Percentiles rank a stretch among this genome's conserved stretches.
These are phyloP conservation scores for Ballota nigra DNA, from an alignment of 257 asterid genomes.

Conservation along the genomic window DNA sequence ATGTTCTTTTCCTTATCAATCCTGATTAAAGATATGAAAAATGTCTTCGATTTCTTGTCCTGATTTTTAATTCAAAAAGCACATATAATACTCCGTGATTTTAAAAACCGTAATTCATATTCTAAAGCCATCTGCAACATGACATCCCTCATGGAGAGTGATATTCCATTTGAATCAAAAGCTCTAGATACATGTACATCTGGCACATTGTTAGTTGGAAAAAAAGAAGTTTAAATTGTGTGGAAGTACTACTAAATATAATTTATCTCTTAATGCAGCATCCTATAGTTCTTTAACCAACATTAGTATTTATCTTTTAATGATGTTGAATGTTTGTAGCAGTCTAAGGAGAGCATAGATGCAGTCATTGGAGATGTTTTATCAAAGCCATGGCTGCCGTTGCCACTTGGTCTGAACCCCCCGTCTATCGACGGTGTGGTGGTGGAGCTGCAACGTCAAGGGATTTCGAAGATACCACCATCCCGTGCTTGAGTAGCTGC, in stretches of 20 bases:
- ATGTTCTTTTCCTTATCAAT: not conserved
- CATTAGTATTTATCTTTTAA: not conserved
- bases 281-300: not conserved
- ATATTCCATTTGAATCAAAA: not conserved
- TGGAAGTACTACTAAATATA: not conserved
- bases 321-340: conserved; percentile 3
- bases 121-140: not conserved
- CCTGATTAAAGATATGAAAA: not conserved
- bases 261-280: not conserved
- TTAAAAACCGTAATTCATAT: not conserved
- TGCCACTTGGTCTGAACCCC: conserved; percentile 87
- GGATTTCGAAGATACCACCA: conserved; percentile 78
- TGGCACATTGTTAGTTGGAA: not conserved
- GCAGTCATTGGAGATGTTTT: conserved; percentile 84
- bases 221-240: not conserved
- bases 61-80: not conserved
- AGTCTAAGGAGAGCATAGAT: conserved; percentile 89
- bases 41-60: not conserved
- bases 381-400: conserved; percentile 91
- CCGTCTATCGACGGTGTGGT: conserved; percentile 70
- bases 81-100: not conserved
- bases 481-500: conserved; percentile 35
- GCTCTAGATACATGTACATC: not conserved
- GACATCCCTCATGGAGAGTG: not conserved
- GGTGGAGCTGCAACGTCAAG: conserved; percentile 78